Evolutionary conservation across 306 rosid species (phyloP).

Genomic region (Vigna mungo): DNA sequence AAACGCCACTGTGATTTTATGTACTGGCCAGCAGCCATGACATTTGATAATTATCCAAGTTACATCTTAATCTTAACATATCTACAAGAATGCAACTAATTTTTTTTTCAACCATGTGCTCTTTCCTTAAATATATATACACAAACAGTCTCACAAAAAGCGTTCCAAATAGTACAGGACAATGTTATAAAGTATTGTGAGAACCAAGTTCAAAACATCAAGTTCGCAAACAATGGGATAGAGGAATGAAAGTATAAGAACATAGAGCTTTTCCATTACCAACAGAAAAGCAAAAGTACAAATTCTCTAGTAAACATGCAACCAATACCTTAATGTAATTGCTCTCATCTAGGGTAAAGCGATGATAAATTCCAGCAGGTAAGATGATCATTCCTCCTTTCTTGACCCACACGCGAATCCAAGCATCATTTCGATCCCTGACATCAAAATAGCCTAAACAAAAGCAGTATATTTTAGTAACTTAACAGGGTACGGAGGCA

Average conservation of each 20-base stretch:
- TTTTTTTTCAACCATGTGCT: slow-evolving; percentile 6
- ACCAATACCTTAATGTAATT: slow-evolving; percentile 90
- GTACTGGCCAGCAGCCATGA: neutral
- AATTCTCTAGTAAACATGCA: slow-evolving; percentile 19
- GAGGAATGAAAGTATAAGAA: slow-evolving; percentile 10
- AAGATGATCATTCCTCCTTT: slow-evolving; percentile 96
- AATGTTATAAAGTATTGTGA: neutral
- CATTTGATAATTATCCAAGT: neutral
- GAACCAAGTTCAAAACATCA: slow-evolving; percentile 28
- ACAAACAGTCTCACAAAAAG: neutral
- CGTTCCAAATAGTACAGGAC: slow-evolving; percentile 9
- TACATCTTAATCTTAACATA: neutral
- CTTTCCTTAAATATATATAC: neutral
- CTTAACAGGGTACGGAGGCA: neutral
- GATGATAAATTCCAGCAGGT: slow-evolving; percentile 98
- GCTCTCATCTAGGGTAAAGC: slow-evolving; percentile 88
- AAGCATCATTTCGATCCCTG: slow-evolving; percentile 77
- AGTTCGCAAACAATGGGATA: neutral
- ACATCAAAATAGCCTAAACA: slow-evolving; percentile 94
- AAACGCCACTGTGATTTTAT: neutral
- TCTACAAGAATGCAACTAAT: slow-evolving; percentile 20
- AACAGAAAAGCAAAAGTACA: neutral
- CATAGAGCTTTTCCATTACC: neutral
- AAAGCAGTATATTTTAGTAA: slow-evolving; percentile 46
- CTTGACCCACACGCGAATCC: slow-evolving; percentile 95